These are phyloP conservation scores for Myriosclerotinia curreyana DNA, from an alignment of 2,329 filamentous ascomycete genomes.

Conservation along the genomic window DNA sequence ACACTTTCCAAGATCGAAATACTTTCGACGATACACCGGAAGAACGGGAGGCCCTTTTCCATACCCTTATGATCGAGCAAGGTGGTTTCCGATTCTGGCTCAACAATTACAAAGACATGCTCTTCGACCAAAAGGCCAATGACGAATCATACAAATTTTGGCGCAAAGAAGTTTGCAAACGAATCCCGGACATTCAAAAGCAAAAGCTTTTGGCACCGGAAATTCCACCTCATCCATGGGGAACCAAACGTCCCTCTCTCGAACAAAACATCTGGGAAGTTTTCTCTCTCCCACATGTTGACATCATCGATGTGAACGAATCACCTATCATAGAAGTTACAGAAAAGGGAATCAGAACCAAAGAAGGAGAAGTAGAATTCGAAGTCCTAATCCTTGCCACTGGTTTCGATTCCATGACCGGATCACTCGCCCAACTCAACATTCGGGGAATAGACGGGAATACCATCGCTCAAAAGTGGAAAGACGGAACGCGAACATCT, in stretches of 20 bases:
- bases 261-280: constrained; percentile 52
- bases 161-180: constrained; percentile 9
- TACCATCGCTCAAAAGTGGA: constrained; percentile 40
- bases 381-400: constrained; percentile 42
- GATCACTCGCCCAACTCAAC: constrained; percentile 38
- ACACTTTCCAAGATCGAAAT: constrained; percentile 35
- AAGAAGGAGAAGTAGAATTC: constrained; percentile 35
- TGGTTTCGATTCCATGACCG: constrained; percentile 42
- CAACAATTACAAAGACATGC: constrained; percentile 35
- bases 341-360: constrained; percentile 39
- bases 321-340: constrained; percentile 45
- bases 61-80: constrained; percentile 30
- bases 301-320: constrained; percentile 46
- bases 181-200: constrained; percentile 33
- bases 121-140: constrained; percentile 37
- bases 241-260: constrained; percentile 46
- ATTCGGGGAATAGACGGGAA: constrained; percentile 37
- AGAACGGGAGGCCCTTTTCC: constrained; percentile 41
- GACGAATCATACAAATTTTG: constrained; percentile 25
- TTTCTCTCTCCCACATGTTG: constrained; percentile 46
- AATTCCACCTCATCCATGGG: constrained; percentile 47
- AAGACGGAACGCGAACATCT: constrained; percentile 37
- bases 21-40: constrained; percentile 39
- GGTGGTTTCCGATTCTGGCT: constrained; percentile 42
- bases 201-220: constrained; percentile 47